Base-by-base conservation (phyloP, 2,329 filamentous ascomycete species). In the Mycosphaerella arachidis region DNA sequence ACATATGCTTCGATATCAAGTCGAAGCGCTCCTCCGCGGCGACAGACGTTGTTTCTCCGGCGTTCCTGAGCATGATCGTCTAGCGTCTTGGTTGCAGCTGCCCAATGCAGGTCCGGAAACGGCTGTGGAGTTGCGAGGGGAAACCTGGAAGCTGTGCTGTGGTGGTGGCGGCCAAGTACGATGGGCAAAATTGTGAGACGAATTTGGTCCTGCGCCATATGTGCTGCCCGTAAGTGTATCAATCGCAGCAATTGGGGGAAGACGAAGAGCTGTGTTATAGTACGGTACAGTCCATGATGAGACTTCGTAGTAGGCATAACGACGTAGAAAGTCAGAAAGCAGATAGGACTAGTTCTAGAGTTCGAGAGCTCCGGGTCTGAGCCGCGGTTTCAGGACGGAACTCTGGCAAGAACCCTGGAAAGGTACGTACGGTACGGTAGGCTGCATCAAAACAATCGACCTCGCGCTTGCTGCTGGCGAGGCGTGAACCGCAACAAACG, bases 61-160 rank as follows among this genome's bases (percentile, higher is more conserved):
- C 24, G 24, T 24, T 24, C 24, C 40, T 43, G 40, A 43, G n/a
- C 13, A 43, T 13, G 40, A 9, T 43, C 40, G 40, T 18, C 40
- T 43, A 43, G 40, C 40, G 40, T 13, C 33, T 37, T 37, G 9
- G 16, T n/a, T 43, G 40, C 40, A 16, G 35, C 35, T 37, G 40
- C 9, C 50, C 35, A 52, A 52, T 52, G 50, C 50, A 52, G 50
- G 50, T 52, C 13, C 50, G 35, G 30, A 30, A 35, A 52, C 50
- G 30, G 8, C 9, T 20, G 50, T 10, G 30, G 50, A 35, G 50
- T 6, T n/a, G 33, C 18, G 29, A 52, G 50, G 50, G 50, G 29
- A 52, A 52, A 24, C 24, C 24, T 24, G 24, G 24, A 24, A 24
- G 24, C 24, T 24, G 24, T 24, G 24, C 24, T 24, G 24, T 24